These are phyloP conservation scores for Jatropha podagrica DNA, from an alignment of 441 rosid genomes.

Conservation along the genomic window DNA sequence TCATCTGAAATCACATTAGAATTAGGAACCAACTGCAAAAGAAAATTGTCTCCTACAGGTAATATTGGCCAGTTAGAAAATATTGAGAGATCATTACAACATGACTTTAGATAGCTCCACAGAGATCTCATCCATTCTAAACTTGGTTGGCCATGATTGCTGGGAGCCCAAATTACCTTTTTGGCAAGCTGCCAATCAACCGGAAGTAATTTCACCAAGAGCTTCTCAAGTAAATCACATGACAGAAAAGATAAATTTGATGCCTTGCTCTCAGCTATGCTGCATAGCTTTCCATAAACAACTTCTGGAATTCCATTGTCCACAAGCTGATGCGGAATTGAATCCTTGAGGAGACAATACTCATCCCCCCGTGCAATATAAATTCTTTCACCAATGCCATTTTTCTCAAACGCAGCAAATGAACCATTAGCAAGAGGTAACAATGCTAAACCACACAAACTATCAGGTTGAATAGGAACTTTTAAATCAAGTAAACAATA, in stretches of 20 bases:
- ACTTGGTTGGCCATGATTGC: slow-evolving; percentile 80
- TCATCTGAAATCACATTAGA: slow-evolving; percentile 78
- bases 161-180: slow-evolving; percentile 83
- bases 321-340: slow-evolving; percentile 82
- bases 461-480: slow-evolving; percentile 48
- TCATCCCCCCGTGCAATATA: slow-evolving; percentile 74
- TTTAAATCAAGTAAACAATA: slow-evolving; percentile 87
- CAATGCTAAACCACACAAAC: slow-evolving; percentile 79
- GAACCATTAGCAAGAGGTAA: slow-evolving; percentile 94
- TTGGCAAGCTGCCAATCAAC: slow-evolving; percentile 83
- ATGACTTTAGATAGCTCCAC: slow-evolving; percentile 82
- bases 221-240: slow-evolving; percentile 85
- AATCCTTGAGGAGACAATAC: slow-evolving; percentile 80
- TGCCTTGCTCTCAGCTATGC: slow-evolving; percentile 68
- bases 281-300: slow-evolving; percentile 67
- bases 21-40: slow-evolving; percentile 71
- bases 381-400: slow-evolving; percentile 78
- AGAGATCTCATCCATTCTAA: slow-evolving; percentile 78
- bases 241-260: slow-evolving; percentile 83
- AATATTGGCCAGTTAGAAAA: slow-evolving; percentile 97
- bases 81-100: slow-evolving; percentile 83
- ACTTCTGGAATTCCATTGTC: slow-evolving; percentile 65
- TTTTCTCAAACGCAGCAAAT: slow-evolving; percentile 72
- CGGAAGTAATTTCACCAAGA: slow-evolving; percentile 84
- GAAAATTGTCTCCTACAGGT: slow-evolving; percentile 76